A percentile compares a stretch with the other conserved stretches of the same genome.
Conservation (phyloP, 169 alveolate genomes). For the Eimeria tenella region DNA sequence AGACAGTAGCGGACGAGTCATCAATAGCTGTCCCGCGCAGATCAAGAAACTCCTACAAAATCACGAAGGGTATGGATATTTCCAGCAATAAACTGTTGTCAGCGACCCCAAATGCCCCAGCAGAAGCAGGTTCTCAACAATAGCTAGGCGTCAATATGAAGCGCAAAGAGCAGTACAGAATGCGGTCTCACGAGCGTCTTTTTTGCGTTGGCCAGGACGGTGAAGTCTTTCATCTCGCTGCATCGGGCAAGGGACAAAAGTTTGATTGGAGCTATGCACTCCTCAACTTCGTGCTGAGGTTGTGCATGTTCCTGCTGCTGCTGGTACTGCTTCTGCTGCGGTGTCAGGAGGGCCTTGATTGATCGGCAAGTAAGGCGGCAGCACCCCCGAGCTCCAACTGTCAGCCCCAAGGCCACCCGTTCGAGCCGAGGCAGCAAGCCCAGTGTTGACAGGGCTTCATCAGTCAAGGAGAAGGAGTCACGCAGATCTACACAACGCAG, state of each 20-base stretch:
- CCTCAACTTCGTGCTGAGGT: conserved; percentile 7
- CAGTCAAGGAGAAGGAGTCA: conserved; percentile 58
- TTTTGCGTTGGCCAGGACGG: conserved; percentile 34
- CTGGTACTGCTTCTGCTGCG: conserved; percentile 10
- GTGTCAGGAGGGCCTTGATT: conserved; percentile 48
- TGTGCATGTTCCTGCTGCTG: conserved; percentile 23
- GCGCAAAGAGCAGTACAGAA: not conserved
- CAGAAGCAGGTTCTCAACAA: not conserved
- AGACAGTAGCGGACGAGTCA: conserved; percentile 60
- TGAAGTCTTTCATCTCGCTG: conserved; percentile 66
- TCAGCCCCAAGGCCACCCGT: conserved; percentile 65
- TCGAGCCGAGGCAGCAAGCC: conserved; percentile 53
- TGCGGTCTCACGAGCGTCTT: conserved; percentile 38
- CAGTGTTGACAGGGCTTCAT: conserved; percentile 41
- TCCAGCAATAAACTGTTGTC: not conserved
- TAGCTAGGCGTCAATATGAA: not conserved
- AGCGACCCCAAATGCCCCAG: not conserved
- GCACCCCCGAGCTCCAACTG: conserved; percentile 68
- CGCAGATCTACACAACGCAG: conserved; percentile 58
- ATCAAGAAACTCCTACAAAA: conserved; percentile 72
- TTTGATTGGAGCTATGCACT: conserved; percentile 34
- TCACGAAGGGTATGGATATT: not conserved
- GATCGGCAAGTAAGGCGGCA: conserved; percentile 65
- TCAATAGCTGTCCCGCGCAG: conserved; percentile 75
- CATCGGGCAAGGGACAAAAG: conserved; percentile 57